Conservation (phyloP, 2,329 filamentous ascomycete species). For the Scedosporium aurantiacum region DNA sequence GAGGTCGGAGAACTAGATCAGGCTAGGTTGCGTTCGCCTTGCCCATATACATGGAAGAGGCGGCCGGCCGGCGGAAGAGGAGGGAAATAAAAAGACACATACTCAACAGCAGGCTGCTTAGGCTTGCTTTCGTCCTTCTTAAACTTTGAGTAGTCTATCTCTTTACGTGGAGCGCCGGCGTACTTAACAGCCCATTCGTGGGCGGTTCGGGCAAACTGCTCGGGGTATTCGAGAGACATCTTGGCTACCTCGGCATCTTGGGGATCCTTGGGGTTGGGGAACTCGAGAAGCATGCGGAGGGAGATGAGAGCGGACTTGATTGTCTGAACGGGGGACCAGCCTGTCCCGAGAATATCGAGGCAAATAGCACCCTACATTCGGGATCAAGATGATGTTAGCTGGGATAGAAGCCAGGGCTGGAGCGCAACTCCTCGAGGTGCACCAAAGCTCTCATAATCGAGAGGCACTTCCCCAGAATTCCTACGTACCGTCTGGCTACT, state of each 20-base stretch:
- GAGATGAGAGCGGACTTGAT: constrained; percentile 93
- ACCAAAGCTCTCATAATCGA: too few species aligned
- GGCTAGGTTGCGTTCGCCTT: neutral
- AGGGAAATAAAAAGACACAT: neutral
- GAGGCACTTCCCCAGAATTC: neutral
- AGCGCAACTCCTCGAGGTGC: neutral
- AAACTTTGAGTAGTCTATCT: constrained; percentile 24
- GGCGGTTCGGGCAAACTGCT: constrained; percentile 69
- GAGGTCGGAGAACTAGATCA: neutral
- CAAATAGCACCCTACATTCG: constrained; percentile 76
- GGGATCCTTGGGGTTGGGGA: constrained; percentile 89
- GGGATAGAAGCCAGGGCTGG: neutral
- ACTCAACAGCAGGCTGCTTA: constrained; percentile 19
- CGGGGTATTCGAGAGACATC: constrained; percentile 73
- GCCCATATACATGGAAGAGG: neutral
- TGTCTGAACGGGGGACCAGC: constrained; percentile 93
- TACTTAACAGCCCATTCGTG: constrained; percentile 83
- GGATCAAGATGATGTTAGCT: neutral
- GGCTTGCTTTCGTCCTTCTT: constrained; percentile 41
- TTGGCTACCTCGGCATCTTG: constrained; percentile 92
- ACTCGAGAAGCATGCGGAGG: constrained; percentile 83
- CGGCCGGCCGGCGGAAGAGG: too few species aligned
- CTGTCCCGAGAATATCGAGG: constrained; percentile 77
- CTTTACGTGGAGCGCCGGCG: constrained; percentile 56
- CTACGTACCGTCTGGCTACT: constrained; percentile 75